Base-by-base conservation (phyloP, 495 filamentous ascomycete species). In the Polyplosphaeria fusca region DNA sequence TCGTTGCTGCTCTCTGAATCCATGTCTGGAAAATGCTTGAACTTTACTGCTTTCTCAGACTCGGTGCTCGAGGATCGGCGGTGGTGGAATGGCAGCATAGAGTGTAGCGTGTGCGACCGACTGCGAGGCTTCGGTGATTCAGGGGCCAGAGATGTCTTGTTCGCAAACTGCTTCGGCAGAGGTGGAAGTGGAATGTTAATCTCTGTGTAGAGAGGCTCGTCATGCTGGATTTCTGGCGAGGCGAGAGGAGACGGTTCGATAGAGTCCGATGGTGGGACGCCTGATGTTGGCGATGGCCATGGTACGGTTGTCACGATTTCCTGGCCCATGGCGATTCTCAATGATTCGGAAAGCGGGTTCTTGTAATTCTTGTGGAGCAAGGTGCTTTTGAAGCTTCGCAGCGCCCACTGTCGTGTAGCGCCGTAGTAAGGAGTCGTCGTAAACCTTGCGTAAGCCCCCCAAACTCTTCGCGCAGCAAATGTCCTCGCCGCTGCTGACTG, bases 141-240 rank as follows among this genome's bases (percentile, higher is more conserved):
- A 20, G 39, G 38, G 4, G 18, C 37, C 42, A 16, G 7, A 23
- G 25, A 26, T 35, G 30, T 7, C 20, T 32, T 47, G 2, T 23
- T 4, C n/a, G n/a, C n/a, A 14, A 20, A 20, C 3, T 12, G 55
- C 24, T 60, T 19, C n/a, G 56, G 48, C 11, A 53, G 3, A 14
- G 40, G 48, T 28, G 56, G 56, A 9, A 60, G 43, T 19, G 56
- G 56, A 24, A 60, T 60, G 23, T 38, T 18, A 9, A 60, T 60
- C 25, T 60, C 56, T 4, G 56, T 60, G 56, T 60, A 60, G n/a
- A 60, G 56, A 0, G 56, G 56, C 35, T 53, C 56, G 37, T 52
- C 42, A 26, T 46, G 46, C 13, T 60, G 25, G 14, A 35, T n/a
- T 18, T 38, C 16, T 3, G 56, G 49, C 9, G 48, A 19, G n/a